Evolutionary conservation across 345 rosid species (phyloP), one percentile per base, ranked within the genome.

Genomic region (Microcos paniculata): DNA sequence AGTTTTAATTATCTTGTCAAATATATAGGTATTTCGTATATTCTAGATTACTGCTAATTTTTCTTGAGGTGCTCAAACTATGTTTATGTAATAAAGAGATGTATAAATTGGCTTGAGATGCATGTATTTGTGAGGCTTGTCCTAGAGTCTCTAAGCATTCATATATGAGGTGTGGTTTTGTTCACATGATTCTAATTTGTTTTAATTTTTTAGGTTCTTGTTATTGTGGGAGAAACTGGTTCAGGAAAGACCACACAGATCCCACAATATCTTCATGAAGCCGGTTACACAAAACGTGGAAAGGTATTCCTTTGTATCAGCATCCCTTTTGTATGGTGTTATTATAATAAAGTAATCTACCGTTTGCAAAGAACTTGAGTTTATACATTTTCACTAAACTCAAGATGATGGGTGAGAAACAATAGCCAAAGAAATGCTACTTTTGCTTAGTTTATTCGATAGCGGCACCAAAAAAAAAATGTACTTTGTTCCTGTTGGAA

Each of bases 221-320:
- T 96, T 66, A 96, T 93, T 62, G 98, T 96, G 28, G 99, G 99
- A 78, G 99, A 96, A 84, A 96, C 99, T 75, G 98, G 98, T 79
- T 95, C 98, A 35, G 98, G 98, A 70, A 94, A 94, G 89, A 94
- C 98, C 55, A 94, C 98, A 19, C 98, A 94, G 78, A 90, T 93
- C 75, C 98, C 98, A 31, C 99, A 95, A 68, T 95, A 95, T 85
- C 96, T 93, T 71, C 97, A 95, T 69, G 99, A 95, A 86, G 97
- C 94, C 78, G 98, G 98, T 80, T 95, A 93, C 87, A 95, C 98
- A 11, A 93, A 89, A 83, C 87, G 79, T 19, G 99, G 99, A 70
- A 93, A 88, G 96, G 98, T 94, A 85, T 75, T 70, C 9, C 68
- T 78, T 61, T 52, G 31, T 62, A 12, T 31, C 38, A 19, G 14